A percentile compares a stretch with the other conserved stretches of the same genome.
Evolutionary conservation across 148 eudicot genomes (phyloP).

Genomic region (Camellia japonica): DNA sequence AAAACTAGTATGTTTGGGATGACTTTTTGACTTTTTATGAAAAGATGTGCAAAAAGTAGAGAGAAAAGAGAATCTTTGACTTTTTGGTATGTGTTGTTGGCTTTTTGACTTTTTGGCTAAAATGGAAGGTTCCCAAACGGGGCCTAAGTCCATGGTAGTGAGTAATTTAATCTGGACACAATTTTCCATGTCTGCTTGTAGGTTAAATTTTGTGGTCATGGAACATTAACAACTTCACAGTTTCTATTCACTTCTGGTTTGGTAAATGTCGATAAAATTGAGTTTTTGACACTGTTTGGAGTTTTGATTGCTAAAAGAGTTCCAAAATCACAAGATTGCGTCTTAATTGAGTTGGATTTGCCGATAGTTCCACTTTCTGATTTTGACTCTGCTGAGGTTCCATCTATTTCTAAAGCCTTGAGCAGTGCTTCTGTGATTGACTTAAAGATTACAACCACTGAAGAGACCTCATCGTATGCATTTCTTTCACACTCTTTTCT

Average conservation of each 20-base stretch:
- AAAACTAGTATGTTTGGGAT: no score
- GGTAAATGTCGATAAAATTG: slow-evolving; percentile 45
- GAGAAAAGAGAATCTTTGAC: no score
- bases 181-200: slow-evolving; percentile 15
- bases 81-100: no score
- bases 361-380: slow-evolving; percentile 48
- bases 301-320: slow-evolving; percentile 63
- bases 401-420: slow-evolving; percentile 46
- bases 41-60: no score
- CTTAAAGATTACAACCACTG: slow-evolving; percentile 46
- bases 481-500: background rate
- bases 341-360: slow-evolving; percentile 63
- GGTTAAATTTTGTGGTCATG: slow-evolving; percentile 89
- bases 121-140: no score
- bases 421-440: slow-evolving; percentile 41
- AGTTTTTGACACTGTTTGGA: slow-evolving; percentile 74
- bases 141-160: background rate
- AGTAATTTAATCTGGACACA: background rate
- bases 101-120: no score
- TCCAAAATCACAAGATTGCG: slow-evolving; percentile 23
- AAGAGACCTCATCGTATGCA: slow-evolving; percentile 56
- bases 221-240: slow-evolving; percentile 86
- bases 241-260: slow-evolving; percentile 58
- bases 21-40: no score
- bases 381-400: slow-evolving; percentile 29